phyloP scores from a whole-genome alignment of 1,284 basidiomycete species.

The Kalmanozyma brasiliensis region DNA sequence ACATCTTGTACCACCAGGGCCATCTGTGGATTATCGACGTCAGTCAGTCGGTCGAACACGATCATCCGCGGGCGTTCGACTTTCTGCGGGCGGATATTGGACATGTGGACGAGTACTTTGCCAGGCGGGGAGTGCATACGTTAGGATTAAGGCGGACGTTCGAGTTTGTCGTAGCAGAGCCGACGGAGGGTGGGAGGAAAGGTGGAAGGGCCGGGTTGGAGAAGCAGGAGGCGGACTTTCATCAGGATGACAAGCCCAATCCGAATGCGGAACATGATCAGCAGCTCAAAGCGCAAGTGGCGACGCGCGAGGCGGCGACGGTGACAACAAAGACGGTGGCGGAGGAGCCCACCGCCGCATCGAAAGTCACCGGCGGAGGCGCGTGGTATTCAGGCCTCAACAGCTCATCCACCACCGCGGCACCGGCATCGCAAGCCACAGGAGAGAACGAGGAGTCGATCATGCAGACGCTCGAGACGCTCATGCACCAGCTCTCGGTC shows the following conservation, averaged over 20 bases:
- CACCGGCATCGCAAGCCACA: background rate
- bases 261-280: conserved; percentile 26
- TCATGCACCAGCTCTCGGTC: conserved; percentile 35
- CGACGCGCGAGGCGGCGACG: background rate
- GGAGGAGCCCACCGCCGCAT: background rate
- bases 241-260: conserved; percentile 22
- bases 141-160: conserved; percentile 86
- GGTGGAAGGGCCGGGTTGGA: conserved; percentile 57
- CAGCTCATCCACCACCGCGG: background rate
- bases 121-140: conserved; percentile 75
- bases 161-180: conserved; percentile 70
- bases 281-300: background rate
- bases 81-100: conserved; percentile 91
- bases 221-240: conserved; percentile 45
- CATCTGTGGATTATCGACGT: conserved; percentile 97
- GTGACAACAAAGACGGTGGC: background rate
- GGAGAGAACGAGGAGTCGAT: conserved; percentile 56
- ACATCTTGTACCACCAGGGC: conserved; percentile 79
- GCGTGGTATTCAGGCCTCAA: conserved; percentile 35
- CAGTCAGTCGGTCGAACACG: conserved; percentile 97
- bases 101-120: conserved; percentile 94
- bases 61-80: conserved; percentile 87
- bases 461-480: conserved; percentile 36
- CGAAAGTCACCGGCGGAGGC: conserved; percentile 38
- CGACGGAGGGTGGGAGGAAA: conserved; percentile 20